Evolutionary conservation across 805 yeast species (phyloP).

Genomic region (Saccharomyces jurei): DNA sequence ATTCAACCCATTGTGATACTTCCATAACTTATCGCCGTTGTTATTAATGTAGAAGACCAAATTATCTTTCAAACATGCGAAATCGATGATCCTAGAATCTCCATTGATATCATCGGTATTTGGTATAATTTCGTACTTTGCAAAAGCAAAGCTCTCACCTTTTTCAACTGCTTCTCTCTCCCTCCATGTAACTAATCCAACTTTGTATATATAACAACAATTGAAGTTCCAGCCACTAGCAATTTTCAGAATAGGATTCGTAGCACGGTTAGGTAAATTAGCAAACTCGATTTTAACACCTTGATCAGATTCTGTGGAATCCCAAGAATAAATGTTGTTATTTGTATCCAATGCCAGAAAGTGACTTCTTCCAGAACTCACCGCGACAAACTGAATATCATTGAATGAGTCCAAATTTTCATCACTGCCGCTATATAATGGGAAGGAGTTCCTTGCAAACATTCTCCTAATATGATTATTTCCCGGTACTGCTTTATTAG

Average conservation of each 20-base stretch:
- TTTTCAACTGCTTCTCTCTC: constrained; percentile 26
- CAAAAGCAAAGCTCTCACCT: constrained; percentile 30
- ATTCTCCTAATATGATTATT: constrained; percentile 24
- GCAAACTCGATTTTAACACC: constrained; percentile 42
- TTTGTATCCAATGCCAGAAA: constrained; percentile 49
- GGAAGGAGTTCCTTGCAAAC: constrained; percentile 23
- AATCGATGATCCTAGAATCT: constrained; percentile 39
- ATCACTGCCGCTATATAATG: constrained; percentile 9
- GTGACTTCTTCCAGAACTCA: constrained; percentile 59
- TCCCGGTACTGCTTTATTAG: constrained; percentile 18
- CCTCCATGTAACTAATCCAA: constrained; percentile 57
- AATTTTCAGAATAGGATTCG: constrained; percentile 36
- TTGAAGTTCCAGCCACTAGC: constrained; percentile 64
- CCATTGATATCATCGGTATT: constrained; percentile 32
- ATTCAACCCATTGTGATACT: constrained; percentile 19
- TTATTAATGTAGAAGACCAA: constrained; percentile 42
- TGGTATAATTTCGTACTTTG: constrained; percentile 37
- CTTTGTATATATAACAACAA: constrained; percentile 39
- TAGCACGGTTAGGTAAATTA: constrained; percentile 12
- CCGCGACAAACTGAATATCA: constrained; percentile 34
- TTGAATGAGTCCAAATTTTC: constrained; percentile 12
- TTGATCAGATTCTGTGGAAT: constrained; percentile 31
- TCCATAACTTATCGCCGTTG: constrained; percentile 36
- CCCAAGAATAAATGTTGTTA: constrained; percentile 56
- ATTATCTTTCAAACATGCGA: constrained; percentile 41